phyloP scores from a whole-genome alignment of 192 early-diverging fungal genomes.

The Gaertneriomyces semiglobifer region DNA sequence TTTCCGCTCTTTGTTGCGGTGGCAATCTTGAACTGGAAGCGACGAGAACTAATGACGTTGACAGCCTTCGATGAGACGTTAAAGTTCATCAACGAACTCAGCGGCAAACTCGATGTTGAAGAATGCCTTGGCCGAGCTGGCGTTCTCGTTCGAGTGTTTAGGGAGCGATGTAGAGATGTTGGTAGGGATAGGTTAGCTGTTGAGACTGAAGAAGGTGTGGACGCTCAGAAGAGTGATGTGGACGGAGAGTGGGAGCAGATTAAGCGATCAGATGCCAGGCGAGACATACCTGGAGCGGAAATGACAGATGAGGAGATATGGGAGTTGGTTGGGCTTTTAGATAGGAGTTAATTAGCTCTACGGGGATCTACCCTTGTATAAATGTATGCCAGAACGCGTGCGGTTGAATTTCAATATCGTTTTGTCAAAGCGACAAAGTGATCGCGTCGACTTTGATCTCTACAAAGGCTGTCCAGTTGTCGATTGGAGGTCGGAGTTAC shows the following conservation, averaged over 20 bases:
- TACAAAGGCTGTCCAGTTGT: too few species aligned
- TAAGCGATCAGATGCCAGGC: not conserved
- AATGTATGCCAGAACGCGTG: too few species aligned
- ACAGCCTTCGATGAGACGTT: constrained; percentile 87
- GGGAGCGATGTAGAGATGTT: constrained; percentile 20
- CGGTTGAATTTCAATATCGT: too few species aligned
- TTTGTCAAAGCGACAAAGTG: too few species aligned
- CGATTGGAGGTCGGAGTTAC: too few species aligned
- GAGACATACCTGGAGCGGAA: constrained; percentile 2
- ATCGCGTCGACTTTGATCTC: too few species aligned
- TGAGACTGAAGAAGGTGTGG: constrained; percentile 18
- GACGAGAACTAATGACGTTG: constrained; percentile 74
- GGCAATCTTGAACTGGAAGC: constrained; percentile 88
- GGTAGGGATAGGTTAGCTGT: constrained; percentile 28
- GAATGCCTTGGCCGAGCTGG: constrained; percentile 37
- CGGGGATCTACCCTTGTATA: too few species aligned
- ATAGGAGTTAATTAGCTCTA: constrained; percentile 7
- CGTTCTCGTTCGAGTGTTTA: constrained; percentile 45
- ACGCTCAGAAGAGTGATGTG: constrained; percentile 8
- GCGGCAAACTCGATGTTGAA: constrained; percentile 60
- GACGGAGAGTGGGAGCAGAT: not conserved
- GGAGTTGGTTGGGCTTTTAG: constrained; percentile 32
- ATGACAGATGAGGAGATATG: constrained; percentile 36
- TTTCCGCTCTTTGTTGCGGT: constrained; percentile 94
- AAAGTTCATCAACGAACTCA: constrained; percentile 89